phyloP scores from a whole-genome alignment of 441 rosid genomes.

The Hura crepitans region DNA sequence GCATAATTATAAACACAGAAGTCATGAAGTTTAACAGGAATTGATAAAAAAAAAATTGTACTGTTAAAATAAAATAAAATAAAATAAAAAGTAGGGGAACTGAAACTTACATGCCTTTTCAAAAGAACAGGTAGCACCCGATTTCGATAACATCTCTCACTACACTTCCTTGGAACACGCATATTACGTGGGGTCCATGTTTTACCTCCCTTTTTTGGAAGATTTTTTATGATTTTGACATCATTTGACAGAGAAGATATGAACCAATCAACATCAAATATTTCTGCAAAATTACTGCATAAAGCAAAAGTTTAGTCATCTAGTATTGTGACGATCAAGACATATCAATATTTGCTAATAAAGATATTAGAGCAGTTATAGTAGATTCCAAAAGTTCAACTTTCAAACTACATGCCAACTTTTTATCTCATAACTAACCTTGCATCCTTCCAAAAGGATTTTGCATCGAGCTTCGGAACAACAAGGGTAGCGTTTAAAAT shows the following conservation, averaged over 20 bases:
- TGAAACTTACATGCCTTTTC: conserved; percentile 96
- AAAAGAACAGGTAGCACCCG: conserved; percentile 80
- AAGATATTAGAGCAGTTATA: not conserved
- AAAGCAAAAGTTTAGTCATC: conserved; percentile 16
- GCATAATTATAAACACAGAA: not conserved
- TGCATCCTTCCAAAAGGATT: conserved; percentile 95
- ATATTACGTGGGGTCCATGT: conserved; percentile 49
- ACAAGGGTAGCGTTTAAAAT: conserved; percentile 92
- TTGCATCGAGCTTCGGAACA: conserved; percentile 90
- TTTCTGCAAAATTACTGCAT: conserved; percentile 75
- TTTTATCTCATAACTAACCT: conserved; percentile 46
- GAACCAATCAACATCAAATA: conserved; percentile 76
- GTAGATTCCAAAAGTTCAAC: conserved; percentile 4
- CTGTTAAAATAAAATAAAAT: not conserved
- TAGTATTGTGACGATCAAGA: not conserved
- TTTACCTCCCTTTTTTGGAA: conserved; percentile 64
- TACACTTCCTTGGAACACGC: conserved; percentile 95
- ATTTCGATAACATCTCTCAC: conserved; percentile 69
- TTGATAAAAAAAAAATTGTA: not conserved
- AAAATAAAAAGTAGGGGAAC: conserved; percentile 14
- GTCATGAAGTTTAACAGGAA: not conserved
- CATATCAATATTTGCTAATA: conserved; percentile 4
- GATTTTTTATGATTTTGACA: conserved; percentile 70
- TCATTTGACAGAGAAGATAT: conserved; percentile 70
- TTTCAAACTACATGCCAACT: conserved; percentile 16